Conservation (phyloP, 2,329 filamentous ascomycete species). For the Didymella pinodella region DNA sequence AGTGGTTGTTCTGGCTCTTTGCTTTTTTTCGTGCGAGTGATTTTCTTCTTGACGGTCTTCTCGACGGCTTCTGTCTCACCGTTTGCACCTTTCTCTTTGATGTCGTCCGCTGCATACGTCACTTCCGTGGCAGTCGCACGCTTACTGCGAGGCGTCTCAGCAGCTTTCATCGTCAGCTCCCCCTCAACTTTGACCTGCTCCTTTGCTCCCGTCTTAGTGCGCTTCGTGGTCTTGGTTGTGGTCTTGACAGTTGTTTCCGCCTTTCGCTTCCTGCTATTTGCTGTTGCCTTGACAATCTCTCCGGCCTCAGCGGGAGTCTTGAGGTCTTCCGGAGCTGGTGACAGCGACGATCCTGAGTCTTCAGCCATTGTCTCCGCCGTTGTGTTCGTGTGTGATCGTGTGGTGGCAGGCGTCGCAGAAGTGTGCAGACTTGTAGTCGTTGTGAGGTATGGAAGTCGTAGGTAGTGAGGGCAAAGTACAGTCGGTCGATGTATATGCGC, state of each 20-base stretch:
- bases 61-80: slow-evolving; percentile 11
- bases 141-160: slow-evolving; percentile 25
- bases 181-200: slow-evolving; percentile 13
- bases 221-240: slow-evolving; percentile 25
- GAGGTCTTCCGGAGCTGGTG: slow-evolving; percentile 30
- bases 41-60: slow-evolving; percentile 18
- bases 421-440: slow-evolving; percentile 6
- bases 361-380: slow-evolving; percentile 32
- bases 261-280: slow-evolving; percentile 41
- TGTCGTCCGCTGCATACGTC: slow-evolving; percentile 28
- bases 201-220: slow-evolving; percentile 22
- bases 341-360: slow-evolving; percentile 37
- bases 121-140: slow-evolving; percentile 28
- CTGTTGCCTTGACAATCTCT: slow-evolving; percentile 14
- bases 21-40: slow-evolving; percentile 23
- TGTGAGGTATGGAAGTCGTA: not conserved
- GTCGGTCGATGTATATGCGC: not conserved
- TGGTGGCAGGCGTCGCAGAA: not conserved
- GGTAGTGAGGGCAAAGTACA: not conserved
- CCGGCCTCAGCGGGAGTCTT: slow-evolving; percentile 9
- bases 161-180: slow-evolving; percentile 3
- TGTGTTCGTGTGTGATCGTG: slow-evolving; percentile 10
- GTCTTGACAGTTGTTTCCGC: slow-evolving; percentile 29
- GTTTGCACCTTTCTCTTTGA: slow-evolving; percentile 21
- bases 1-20: slow-evolving; percentile 63